phyloP scores from a whole-genome alignment of 148 eudicot species.

The Rhododendron griersonianum region DNA sequence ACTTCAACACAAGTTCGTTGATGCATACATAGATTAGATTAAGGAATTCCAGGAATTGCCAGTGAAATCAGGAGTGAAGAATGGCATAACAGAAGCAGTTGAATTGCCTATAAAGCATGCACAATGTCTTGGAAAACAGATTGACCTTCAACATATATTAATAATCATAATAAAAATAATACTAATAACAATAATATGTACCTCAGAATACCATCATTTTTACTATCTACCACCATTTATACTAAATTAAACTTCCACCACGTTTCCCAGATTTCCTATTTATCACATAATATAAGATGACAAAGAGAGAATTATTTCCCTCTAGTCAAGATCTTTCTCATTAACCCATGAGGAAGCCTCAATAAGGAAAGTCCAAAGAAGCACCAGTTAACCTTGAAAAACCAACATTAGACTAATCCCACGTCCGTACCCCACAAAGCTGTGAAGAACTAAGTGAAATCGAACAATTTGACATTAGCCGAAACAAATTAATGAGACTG shows the following conservation, averaged over 20 bases:
- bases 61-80: background rate
- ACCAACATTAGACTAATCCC: background rate
- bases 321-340: background rate
- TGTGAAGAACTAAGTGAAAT: too few species aligned
- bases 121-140: background rate
- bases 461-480: too few species aligned
- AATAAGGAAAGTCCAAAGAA: background rate
- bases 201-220: background rate
- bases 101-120: background rate
- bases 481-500: too few species aligned
- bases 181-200: too few species aligned
- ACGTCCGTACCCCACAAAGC: background rate
- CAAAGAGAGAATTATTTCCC: background rate
- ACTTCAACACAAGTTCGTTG: background rate
- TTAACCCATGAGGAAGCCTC: background rate
- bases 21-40: background rate
- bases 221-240: background rate
- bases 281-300: background rate
- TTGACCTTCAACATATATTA: background rate
- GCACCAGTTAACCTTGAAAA: background rate
- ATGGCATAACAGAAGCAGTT: background rate
- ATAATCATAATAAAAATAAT: background rate
- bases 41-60: background rate
- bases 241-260: background rate
- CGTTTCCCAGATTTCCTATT: background rate